These are phyloP conservation scores for Fusarium illudens DNA, from an alignment of 2,329 filamentous ascomycete species.

Conservation along the genomic window DNA sequence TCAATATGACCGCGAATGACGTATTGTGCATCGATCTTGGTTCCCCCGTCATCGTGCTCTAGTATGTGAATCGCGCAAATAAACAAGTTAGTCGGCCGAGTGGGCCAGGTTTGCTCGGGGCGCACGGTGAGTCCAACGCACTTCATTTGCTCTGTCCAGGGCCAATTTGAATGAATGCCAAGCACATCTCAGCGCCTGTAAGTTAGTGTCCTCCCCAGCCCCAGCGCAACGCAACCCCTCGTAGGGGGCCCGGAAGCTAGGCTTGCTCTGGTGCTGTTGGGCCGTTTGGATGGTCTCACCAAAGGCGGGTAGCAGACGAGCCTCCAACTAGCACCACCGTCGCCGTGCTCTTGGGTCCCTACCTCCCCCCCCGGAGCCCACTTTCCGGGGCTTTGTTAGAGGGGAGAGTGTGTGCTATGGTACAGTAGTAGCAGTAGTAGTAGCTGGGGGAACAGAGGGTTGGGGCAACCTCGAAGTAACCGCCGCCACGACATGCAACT, in stretches of 20 bases:
- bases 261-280: neutral
- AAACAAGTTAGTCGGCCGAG: constrained; percentile 12
- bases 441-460: too few species aligned
- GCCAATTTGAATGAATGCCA: too few species aligned
- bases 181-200: constrained; percentile 9
- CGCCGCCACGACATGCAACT: constrained; percentile 26
- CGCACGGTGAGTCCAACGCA: constrained; percentile 22
- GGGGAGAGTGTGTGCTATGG: constrained; percentile 20
- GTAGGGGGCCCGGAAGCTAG: neutral
- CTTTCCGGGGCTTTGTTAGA: constrained; percentile 18
- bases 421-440: too few species aligned
- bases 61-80: constrained; percentile 33
- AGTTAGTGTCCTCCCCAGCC: neutral
- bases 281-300: constrained; percentile 13
- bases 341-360: neutral
- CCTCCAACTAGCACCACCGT: constrained; percentile 18
- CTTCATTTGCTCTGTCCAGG: too few species aligned
- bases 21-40: constrained; percentile 24
- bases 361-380: constrained; percentile 17
- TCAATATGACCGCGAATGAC: constrained; percentile 29
- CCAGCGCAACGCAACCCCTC: neutral
- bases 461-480: constrained; percentile 13
- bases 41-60: constrained; percentile 28
- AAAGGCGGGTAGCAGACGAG: constrained; percentile 15
- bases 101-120: constrained; percentile 14